A percentile compares a stretch with the other conserved stretches of the same genome.
Conservation (phyloP, 108 stramenopile genomes). For the Seminavis robusta region DNA sequence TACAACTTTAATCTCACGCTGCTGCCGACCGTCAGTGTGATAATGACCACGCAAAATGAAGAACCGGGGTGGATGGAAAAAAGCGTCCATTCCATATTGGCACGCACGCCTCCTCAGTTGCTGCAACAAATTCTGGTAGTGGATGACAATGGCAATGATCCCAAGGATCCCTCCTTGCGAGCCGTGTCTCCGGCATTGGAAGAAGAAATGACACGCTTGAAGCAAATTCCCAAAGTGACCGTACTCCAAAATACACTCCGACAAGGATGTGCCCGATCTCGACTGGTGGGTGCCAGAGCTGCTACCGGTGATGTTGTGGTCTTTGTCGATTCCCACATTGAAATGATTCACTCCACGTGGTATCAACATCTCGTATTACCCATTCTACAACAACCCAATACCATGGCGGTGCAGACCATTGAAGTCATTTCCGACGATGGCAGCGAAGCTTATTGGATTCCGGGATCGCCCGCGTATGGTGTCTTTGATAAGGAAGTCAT, state of each 20-base stretch:
- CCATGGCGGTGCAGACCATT: conserved; percentile 44
- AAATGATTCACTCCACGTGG: conserved; percentile 41
- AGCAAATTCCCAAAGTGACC: conserved; percentile 44
- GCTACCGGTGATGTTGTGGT: conserved; percentile 41
- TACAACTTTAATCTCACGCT: conserved; percentile 33
- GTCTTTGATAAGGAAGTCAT: conserved; percentile 35
- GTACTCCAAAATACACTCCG: conserved; percentile 32
- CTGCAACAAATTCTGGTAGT: conserved; percentile 37
- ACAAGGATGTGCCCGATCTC: conserved; percentile 46
- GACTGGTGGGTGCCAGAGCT: conserved; percentile 22
- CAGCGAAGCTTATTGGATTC: conserved; percentile 14
- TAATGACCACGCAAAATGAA: conserved; percentile 43
- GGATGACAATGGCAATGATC: conserved; percentile 41
- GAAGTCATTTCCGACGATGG: conserved; percentile 46
- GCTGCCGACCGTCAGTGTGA: conserved; percentile 33
- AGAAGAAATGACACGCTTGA: conserved; percentile 13
- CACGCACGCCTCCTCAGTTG: conserved; percentile 40
- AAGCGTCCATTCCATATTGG: conserved; percentile 37
- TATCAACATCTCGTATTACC: conserved; percentile 37
- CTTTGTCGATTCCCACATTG: conserved; percentile 47
- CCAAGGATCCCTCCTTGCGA: conserved; percentile 16
- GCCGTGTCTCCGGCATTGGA: neutral
- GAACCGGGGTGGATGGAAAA: conserved; percentile 28
- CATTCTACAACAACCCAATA: conserved; percentile 45
- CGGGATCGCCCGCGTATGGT: conserved; percentile 23